Conservation (phyloP, 371 early-diverging fungal species). For the Mucor irregularis region DNA sequence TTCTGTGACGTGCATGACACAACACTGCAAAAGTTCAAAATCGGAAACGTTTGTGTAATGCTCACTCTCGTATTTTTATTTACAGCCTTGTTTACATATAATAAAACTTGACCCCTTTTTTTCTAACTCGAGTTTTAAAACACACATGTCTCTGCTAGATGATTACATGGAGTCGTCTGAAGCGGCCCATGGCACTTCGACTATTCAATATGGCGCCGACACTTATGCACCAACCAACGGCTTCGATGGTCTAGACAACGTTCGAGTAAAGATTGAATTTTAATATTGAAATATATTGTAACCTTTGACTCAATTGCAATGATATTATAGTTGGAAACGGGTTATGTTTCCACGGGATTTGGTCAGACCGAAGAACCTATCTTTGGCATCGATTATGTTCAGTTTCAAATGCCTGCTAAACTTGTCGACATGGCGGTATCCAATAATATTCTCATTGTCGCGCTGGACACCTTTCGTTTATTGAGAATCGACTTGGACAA, state of each 20-base stretch:
- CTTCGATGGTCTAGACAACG: constrained; percentile 23
- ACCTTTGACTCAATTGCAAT: background rate
- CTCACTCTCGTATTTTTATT: background rate
- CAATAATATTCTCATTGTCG: constrained; percentile 78
- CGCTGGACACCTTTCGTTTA: constrained; percentile 63
- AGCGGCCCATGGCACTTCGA: constrained; percentile 19
- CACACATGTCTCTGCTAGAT: constrained; percentile 38
- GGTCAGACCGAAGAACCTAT: constrained; percentile 55
- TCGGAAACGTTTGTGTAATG: background rate
- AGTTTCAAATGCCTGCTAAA: constrained; percentile 74
- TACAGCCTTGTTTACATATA: background rate
- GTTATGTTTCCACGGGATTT: constrained; percentile 51
- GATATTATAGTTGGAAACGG: constrained; percentile 58
- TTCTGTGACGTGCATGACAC: constrained; percentile 7
- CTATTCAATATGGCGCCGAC: constrained; percentile 16
- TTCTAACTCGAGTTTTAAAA: background rate
- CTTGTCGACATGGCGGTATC: constrained; percentile 74
- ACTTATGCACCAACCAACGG: constrained; percentile 12
- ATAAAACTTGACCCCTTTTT: constrained; percentile 1
- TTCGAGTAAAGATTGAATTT: constrained; percentile 20
- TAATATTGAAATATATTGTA: background rate
- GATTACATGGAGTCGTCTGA: constrained; percentile 41
- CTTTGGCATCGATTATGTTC: constrained; percentile 80
- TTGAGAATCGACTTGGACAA: constrained; percentile 75
- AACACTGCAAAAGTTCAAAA: background rate